A percentile compares a stretch with the other conserved stretches of the same genome.
These are phyloP conservation scores for Pseudogymnoascus sp. DNA, from an alignment of 2,329 filamentous ascomycete genomes.

Conservation along the genomic window DNA sequence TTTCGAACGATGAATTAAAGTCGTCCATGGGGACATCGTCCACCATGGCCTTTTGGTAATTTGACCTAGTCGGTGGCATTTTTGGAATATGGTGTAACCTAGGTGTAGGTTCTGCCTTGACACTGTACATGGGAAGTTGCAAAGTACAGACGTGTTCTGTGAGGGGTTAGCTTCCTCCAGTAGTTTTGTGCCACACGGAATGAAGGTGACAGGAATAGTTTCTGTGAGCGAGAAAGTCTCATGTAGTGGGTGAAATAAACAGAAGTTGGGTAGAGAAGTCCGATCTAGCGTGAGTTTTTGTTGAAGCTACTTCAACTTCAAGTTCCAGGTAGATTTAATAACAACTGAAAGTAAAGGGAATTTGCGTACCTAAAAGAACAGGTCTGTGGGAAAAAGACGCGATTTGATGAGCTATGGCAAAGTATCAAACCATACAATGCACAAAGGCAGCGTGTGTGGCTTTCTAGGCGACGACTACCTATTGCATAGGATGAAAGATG, in stretches of 20 bases:
- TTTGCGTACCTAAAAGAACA: background rate
- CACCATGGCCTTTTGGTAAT: conserved; percentile 1
- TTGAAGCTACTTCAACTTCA: background rate
- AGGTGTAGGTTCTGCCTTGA: background rate
- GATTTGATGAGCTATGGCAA: background rate
- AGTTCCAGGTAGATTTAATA: background rate
- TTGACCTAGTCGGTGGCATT: background rate
- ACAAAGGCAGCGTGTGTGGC: background rate
- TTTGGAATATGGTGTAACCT: background rate
- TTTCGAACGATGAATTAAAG: background rate
- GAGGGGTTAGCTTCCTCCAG: background rate
- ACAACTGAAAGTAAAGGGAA: background rate
- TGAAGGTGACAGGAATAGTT: background rate
- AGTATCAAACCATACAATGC: background rate
- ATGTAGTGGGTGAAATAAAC: background rate
- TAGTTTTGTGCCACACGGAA: background rate
- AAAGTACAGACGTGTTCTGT: background rate
- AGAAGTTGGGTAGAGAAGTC: background rate
- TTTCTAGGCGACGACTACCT: background rate
- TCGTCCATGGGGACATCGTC: background rate
- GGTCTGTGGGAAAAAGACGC: background rate
- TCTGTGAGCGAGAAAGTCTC: background rate
- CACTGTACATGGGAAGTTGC: background rate
- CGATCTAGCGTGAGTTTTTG: background rate
- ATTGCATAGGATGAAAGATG: background rate